phyloP scores from a whole-genome alignment of 176 grass and related monocot species.

The Hordeum marinum region DNA sequence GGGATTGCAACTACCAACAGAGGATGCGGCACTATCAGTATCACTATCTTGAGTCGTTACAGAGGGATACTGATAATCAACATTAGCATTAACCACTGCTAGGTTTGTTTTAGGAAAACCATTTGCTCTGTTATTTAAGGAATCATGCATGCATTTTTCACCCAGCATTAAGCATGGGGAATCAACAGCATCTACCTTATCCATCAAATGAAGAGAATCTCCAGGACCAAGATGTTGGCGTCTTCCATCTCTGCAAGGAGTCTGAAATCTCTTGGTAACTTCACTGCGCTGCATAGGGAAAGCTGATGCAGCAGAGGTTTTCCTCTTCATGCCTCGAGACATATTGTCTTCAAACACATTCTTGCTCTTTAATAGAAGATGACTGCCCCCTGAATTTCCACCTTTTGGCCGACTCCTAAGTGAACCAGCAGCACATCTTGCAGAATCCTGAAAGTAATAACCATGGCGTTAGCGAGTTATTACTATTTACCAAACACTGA shows the following conservation, averaged over 20 bases:
- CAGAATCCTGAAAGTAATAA: constrained; percentile 47
- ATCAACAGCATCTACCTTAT: constrained; percentile 85
- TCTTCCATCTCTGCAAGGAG: constrained; percentile 27
- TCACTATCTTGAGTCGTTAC: constrained; percentile 38
- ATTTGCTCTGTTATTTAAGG: constrained; percentile 42
- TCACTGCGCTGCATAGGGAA: constrained; percentile 19
- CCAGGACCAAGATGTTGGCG: constrained; percentile 15
- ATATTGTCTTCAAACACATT: constrained; percentile 36
- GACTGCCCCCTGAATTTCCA: constrained; percentile 28
- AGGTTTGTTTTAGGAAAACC: constrained; percentile 35
- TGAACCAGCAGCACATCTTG: constrained; percentile 32
- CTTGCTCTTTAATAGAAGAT: constrained; percentile 33
- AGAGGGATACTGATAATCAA: constrained; percentile 25
- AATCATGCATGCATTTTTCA: constrained; percentile 47
- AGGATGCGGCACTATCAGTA: constrained; percentile 58
- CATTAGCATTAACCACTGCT: constrained; percentile 4
- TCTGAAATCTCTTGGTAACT: constrained; percentile 42
- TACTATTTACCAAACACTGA: background rate
- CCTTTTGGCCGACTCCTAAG: constrained; percentile 28
- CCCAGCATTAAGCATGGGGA: constrained; percentile 51
- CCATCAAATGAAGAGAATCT: constrained; percentile 35
- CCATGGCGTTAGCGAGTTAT: background rate
- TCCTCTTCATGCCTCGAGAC: constrained; percentile 52
- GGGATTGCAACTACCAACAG: constrained; percentile 86
- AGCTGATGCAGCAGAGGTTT: constrained; percentile 26